Conservation (phyloP, 352 stramenopile genomes). For the Saprolegnia diclina region DNA sequence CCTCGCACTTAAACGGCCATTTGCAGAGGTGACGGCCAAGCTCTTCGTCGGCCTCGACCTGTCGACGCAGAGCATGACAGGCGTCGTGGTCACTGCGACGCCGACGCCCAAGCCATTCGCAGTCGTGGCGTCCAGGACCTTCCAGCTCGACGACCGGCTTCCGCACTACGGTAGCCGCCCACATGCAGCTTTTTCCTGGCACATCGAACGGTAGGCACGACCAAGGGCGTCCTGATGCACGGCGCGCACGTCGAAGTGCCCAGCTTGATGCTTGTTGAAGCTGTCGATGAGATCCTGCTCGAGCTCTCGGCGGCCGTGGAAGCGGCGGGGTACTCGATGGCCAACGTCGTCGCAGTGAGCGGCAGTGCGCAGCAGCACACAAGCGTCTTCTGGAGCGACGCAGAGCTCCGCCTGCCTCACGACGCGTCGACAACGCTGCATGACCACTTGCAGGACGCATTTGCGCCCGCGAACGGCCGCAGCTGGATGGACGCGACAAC, state of each 20-base stretch:
- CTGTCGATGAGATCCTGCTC: conserved; percentile 57
- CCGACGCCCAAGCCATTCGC: conserved; percentile 20
- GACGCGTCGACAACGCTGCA: conserved; percentile 29
- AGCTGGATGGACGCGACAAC: conserved; percentile 86
- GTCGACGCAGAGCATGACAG: conserved; percentile 81
- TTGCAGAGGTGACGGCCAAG: background rate
- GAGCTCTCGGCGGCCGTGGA: conserved; percentile 34
- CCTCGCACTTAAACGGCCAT: no score
- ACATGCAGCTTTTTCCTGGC: no score
- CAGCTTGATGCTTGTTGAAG: conserved; percentile 74
- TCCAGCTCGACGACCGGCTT: conserved; percentile 69
- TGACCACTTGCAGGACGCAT: conserved; percentile 32
- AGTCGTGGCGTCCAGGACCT: conserved; percentile 49
- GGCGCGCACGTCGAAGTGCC: conserved; percentile 52
- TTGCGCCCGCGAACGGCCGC: conserved; percentile 54
- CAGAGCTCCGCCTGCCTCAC: conserved; percentile 26
- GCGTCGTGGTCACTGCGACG: conserved; percentile 44
- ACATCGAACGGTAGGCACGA: conserved; percentile 31
- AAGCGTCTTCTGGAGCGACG: conserved; percentile 58
- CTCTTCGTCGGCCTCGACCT: conserved; percentile 71
- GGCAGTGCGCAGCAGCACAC: conserved; percentile 81
- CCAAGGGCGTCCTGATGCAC: conserved; percentile 57
- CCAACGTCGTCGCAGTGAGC: conserved; percentile 51
- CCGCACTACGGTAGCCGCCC: conserved; percentile 36
- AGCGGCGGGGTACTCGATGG: conserved; percentile 31